phyloP scores from a whole-genome alignment of 768 basidiomycete species.

The Leccinum variicolor region DNA sequence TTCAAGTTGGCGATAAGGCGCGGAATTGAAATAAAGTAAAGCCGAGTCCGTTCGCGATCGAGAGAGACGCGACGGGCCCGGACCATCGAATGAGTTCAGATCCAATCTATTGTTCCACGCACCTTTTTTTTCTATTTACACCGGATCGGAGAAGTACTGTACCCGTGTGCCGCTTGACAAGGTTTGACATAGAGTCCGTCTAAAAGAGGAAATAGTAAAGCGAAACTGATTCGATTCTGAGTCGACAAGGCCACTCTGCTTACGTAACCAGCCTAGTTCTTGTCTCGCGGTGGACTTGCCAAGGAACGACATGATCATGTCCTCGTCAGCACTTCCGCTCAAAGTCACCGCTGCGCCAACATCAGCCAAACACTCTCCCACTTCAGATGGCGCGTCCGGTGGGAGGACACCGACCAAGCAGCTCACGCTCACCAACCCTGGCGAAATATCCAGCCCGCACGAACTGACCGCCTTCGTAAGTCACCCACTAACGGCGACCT shows the following conservation, averaged over 20 bases:
- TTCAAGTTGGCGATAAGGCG: neutral
- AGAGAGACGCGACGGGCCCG: neutral
- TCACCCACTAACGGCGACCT: constrained; percentile 18
- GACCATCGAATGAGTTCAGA: constrained; percentile 7
- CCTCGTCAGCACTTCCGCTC: constrained; percentile 61
- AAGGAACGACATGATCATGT: constrained; percentile 22
- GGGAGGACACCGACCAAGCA: constrained; percentile 49
- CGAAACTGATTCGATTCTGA: constrained; percentile 10
- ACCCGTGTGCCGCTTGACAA: no score
- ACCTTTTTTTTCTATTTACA: neutral
- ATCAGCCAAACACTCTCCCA: constrained; percentile 39
- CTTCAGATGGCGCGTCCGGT: constrained; percentile 21
- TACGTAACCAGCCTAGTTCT: neutral
- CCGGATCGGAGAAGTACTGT: constrained; percentile 2
- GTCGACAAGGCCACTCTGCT: neutral
- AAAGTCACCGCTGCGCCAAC: constrained; percentile 58
- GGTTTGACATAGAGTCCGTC: no score
- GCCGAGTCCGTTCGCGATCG: neutral
- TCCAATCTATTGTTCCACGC: constrained; percentile 12
- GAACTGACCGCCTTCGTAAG: constrained; percentile 92
- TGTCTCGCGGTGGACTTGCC: neutral
- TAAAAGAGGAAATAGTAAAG: no score
- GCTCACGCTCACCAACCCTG: constrained; percentile 32
- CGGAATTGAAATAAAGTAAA: neutral
- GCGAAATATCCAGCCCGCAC: constrained; percentile 88